Evolutionary conservation across 805 yeast species (phyloP), one percentile per base, ranked within the genome.

Genomic region (Kluyveromyces starmeri): DNA sequence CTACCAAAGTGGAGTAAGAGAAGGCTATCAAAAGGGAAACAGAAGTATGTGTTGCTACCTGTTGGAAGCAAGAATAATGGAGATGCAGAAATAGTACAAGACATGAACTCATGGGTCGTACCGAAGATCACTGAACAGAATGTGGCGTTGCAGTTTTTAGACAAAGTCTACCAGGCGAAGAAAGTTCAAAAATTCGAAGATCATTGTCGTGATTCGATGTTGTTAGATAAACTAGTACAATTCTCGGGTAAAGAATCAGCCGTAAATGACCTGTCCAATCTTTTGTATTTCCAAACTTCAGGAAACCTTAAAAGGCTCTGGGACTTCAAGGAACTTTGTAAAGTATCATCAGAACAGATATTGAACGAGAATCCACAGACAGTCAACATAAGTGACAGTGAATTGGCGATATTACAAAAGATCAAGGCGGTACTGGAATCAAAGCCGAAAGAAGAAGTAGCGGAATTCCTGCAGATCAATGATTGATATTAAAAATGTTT

Each of bases 361-460:
- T 42, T 40, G 29, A 18, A 33, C n/a, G 37, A 31, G n/a, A 32
- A 39, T 27, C 20, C 36, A 19, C 17, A 35, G 35, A 17, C 36
- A 34, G 38, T 26, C 30, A 10, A 11, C 17, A 26, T 14, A 7
- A 19, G 22, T 10, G 26, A 30, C n/a, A 15, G 26, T 13, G 88
- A 80, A 43, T 26, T 71, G 1, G 50, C 59, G 3, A 77, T 77
- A 33, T 61, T 83, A 18, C 40, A 63, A 23, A 61, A 72, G 16
- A 70, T 86, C 28, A 78, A 74, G 47, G 61, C 65, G 45, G 58
- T 88, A 34, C 68, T 88, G 55, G 68, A 73, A 42, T 40, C 71
- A 27, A 86, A 82, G 54, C 95, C 95, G 1, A 70, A 71, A 44
- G 83, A 75, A 4, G 69, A 71, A 31, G 55, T 86, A 28, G 34